Percentiles rank a stretch among this genome's conserved stretches.
Conservation (phyloP, 23 red algal species). For the Gracilariopsis chorda region DNA sequence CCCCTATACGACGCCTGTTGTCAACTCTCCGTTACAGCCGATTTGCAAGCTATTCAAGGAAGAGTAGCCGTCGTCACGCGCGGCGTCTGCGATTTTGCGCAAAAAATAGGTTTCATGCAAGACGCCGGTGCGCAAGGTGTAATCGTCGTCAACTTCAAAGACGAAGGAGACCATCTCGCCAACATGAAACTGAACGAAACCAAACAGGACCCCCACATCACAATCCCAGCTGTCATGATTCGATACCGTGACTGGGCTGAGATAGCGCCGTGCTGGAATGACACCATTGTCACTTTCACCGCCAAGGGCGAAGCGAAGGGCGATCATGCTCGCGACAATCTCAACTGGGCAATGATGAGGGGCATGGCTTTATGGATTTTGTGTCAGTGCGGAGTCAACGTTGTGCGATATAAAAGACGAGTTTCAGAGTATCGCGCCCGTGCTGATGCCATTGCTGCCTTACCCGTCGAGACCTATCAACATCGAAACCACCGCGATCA, state of each 20-base stretch:
- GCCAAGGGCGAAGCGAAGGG: slow-evolving; percentile 68
- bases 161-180: slow-evolving; percentile 64
- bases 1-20: slow-evolving; percentile 38
- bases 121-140: slow-evolving; percentile 77
- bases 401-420: slow-evolving; percentile 75
- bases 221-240: slow-evolving; percentile 83
- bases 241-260: slow-evolving; percentile 62
- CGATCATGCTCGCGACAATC: slow-evolving; percentile 77
- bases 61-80: slow-evolving; percentile 53
- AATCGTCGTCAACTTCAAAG: slow-evolving; percentile 74
- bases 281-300: slow-evolving; percentile 51
- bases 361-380: slow-evolving; percentile 96
- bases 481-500: neutral
- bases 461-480: slow-evolving; percentile 55
- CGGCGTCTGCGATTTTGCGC: slow-evolving; percentile 80
- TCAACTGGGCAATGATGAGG: slow-evolving; percentile 91
- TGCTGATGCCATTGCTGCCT: slow-evolving; percentile 60
- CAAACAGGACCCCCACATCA: slow-evolving; percentile 25
- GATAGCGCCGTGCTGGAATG: slow-evolving; percentile 57
- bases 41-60: slow-evolving; percentile 31
- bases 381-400: slow-evolving; percentile 89
- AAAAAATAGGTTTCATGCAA: slow-evolving; percentile 71
- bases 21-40: slow-evolving; percentile 40
- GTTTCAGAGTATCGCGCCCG: slow-evolving; percentile 70
- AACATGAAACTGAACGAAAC: slow-evolving; percentile 82